Evolutionary conservation across 2,329 filamentous ascomycete species (phyloP).

Genomic region (Curvularia lunata): DNA sequence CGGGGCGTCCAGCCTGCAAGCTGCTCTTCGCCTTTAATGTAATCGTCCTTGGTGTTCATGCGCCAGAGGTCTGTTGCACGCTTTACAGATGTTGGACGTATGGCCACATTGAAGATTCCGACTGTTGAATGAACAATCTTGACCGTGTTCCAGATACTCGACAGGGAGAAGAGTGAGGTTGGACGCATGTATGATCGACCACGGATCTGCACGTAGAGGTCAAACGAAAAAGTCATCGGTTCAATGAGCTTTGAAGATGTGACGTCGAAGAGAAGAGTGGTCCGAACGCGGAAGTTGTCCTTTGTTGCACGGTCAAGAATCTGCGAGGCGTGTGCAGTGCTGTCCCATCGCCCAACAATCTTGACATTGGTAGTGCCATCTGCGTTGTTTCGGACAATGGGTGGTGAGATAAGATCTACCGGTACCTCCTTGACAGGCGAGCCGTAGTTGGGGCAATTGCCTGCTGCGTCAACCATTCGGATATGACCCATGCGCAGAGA

Average conservation of each 20-base stretch:
- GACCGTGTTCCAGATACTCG: constrained; percentile 82
- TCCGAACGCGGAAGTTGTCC: constrained; percentile 91
- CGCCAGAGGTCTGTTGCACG: constrained; percentile 92
- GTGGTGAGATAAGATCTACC: constrained; percentile 77
- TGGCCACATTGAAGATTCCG: constrained; percentile 82
- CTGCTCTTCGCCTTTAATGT: constrained; percentile 93
- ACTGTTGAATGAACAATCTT: constrained; percentile 87
- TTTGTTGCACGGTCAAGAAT: constrained; percentile 90
- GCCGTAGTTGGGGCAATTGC: constrained; percentile 82
- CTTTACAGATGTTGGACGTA: constrained; percentile 89
- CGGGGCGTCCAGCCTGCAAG: constrained; percentile 85
- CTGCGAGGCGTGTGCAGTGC: constrained; percentile 88
- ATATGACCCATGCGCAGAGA: constrained; percentile 80
- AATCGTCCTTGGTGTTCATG: constrained; percentile 92
- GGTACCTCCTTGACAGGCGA: constrained; percentile 73
- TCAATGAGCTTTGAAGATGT: constrained; percentile 82
- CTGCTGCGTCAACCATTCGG: constrained; percentile 80
- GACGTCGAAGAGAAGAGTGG: constrained; percentile 86
- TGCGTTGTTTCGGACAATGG: constrained; percentile 80
- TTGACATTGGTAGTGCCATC: constrained; percentile 90
- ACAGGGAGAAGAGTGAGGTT: constrained; percentile 80
- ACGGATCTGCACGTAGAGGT: constrained; percentile 81
- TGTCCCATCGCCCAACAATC: constrained; percentile 94
- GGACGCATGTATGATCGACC: constrained; percentile 84
- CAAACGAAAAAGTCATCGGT: constrained; percentile 84